Base-by-base conservation (phyloP, 2,329 filamentous ascomycete species). In the Trichoderma atrobrunneum region DNA sequence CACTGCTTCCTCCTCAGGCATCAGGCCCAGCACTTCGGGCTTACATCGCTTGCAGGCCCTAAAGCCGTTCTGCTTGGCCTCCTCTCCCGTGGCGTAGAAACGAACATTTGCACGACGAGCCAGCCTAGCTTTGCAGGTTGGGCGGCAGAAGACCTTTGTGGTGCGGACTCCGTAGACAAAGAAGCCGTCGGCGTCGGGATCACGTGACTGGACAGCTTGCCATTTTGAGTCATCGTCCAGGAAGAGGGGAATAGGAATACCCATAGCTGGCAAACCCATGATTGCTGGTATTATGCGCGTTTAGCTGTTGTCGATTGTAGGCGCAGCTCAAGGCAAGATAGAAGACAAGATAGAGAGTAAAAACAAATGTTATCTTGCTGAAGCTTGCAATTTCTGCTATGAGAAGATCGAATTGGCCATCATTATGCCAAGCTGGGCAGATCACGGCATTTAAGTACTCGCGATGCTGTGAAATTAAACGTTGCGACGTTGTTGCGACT, bases 51-150 rank as follows among this genome's bases (percentile, higher is more conserved):
- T 89, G 79, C 89, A 91, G 0, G 88, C 80, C 28, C 88, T 82
- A 76, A 85, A 90, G 1, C 88, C 85, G 7, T 80, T 84, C 1
- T 75, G 74, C 56, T 80, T 79, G 1, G 89, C 89, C 34, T 85
- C 81, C 0, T 77, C 73, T 0, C 82, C 76, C 0, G 80, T 83
- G 18, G 83, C 77, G 78, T 85, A 89, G 79, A 90, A 91, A 1
- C 80, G 78, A 4, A 91, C 85, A 64, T 91, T 91, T 64, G 87
- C 86, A 60, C 89, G 85, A 2, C 89, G 85, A 1, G 90, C 88
- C 14, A 91, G 85, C 0, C 89, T 85, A 2, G 88, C 87, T 18
- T 86, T 85, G 77, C 89, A 91, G 24, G 85, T 88, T 1, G 89
- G 88, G 1, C 89, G 85, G 78, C 89, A 91, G 79, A 89, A 91